Conservation (phyloP, 257 asterid genomes). For the Hygrophila difformis region DNA sequence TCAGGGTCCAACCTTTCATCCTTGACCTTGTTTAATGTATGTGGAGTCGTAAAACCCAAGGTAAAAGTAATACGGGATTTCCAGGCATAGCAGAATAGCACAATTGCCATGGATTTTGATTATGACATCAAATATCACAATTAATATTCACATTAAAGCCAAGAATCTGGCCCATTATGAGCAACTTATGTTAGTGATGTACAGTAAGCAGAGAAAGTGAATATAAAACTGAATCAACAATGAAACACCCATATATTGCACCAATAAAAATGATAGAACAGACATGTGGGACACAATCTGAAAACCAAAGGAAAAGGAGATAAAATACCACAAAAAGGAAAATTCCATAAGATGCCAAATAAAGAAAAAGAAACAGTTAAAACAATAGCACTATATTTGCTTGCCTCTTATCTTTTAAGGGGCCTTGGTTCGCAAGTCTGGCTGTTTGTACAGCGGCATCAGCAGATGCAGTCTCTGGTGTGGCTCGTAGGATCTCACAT, state of each 20-base stretch:
- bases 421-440: slow-evolving; percentile 81
- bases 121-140: slow-evolving; percentile 7
- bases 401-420: slow-evolving; percentile 90
- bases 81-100: slow-evolving; percentile 12
- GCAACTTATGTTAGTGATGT: background rate
- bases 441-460: slow-evolving; percentile 98
- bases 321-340: slow-evolving; percentile 3
- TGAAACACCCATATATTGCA: slow-evolving; percentile 3
- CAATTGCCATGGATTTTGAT: slow-evolving; percentile 12
- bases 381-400: slow-evolving; percentile 23
- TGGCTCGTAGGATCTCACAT: slow-evolving; percentile 97
- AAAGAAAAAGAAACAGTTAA: background rate
- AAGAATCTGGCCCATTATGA: slow-evolving; percentile 6
- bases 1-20: no score
- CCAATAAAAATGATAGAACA: no score
- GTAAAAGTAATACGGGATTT: slow-evolving; percentile 1
- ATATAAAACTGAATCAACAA: slow-evolving; percentile 3
- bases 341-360: slow-evolving; percentile 12
- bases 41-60: background rate
- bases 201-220: slow-evolving; percentile 7
- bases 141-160: background rate
- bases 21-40: slow-evolving; percentile 6
- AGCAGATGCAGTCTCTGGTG: slow-evolving; percentile 99
- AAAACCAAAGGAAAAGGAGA: slow-evolving; percentile 2
- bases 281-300: background rate